A percentile compares a stretch with the other conserved stretches of the same genome.
Conservation (phyloP, 2,329 filamentous ascomycete species). For the Chrysoporthe cubensis region DNA sequence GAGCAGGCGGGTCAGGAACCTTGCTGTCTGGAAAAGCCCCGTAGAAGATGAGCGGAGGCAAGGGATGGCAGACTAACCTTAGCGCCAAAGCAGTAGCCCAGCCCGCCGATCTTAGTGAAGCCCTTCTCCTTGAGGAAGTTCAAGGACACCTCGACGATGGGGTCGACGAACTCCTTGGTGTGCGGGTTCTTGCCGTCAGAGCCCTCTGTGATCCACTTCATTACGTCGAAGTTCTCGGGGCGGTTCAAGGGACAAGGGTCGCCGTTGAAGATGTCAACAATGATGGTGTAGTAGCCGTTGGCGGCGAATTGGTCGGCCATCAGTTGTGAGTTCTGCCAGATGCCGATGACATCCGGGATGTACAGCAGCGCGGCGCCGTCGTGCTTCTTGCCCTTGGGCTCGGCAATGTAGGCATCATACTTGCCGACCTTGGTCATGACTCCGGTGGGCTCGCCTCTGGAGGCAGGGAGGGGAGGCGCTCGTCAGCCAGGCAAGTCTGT, state of each 20-base stretch:
- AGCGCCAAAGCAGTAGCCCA: slow-evolving; percentile 77
- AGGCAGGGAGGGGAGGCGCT: neutral
- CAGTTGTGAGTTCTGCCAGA: slow-evolving; percentile 64
- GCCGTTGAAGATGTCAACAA: slow-evolving; percentile 74
- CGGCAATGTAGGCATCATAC: slow-evolving; percentile 56
- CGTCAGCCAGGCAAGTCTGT: neutral
- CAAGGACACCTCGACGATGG: slow-evolving; percentile 55
- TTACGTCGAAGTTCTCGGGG: slow-evolving; percentile 46
- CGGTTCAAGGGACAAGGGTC: slow-evolving; percentile 62
- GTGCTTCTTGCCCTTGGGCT: slow-evolving; percentile 46
- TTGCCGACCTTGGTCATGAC: slow-evolving; percentile 50
- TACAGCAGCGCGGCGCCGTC: slow-evolving; percentile 50
- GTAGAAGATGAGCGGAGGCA: neutral
- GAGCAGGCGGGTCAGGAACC: neutral
- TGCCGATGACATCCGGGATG: slow-evolving; percentile 54
- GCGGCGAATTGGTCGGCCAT: slow-evolving; percentile 77
- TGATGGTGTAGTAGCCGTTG: slow-evolving; percentile 70
- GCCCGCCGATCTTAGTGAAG: slow-evolving; percentile 63
- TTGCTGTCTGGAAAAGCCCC: neutral
- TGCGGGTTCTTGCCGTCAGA: slow-evolving; percentile 54
- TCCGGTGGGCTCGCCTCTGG: slow-evolving; percentile 54
- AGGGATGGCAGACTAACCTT: slow-evolving; percentile 52
- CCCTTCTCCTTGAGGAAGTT: slow-evolving; percentile 62
- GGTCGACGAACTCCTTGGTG: slow-evolving; percentile 48
- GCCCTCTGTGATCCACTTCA: slow-evolving; percentile 49